Conservation (phyloP, 768 basidiomycete genomes). For the Tylopilus subfusipes region DNA sequence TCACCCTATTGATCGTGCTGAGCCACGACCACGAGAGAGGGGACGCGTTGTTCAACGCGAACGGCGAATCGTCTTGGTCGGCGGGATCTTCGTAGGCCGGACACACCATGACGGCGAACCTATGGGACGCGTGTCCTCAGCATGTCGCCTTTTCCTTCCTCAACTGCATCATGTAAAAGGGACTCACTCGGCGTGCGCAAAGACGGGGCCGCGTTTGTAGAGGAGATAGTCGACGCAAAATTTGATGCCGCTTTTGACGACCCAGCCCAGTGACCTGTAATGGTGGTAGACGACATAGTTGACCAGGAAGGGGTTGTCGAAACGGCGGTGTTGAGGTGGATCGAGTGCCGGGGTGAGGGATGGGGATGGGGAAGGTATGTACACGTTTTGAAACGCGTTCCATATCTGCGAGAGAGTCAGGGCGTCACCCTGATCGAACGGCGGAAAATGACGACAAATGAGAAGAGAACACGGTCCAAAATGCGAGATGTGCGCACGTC, state of each 20-base stretch:
- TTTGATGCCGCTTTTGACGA: conserved; percentile 92
- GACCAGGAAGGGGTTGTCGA: conserved; percentile 91
- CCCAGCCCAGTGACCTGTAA: conserved; percentile 95
- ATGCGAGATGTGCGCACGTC: conserved; percentile 47
- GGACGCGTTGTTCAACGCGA: conserved; percentile 58
- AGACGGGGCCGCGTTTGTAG: conserved; percentile 93
- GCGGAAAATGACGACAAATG: background rate
- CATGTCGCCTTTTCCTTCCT: background rate
- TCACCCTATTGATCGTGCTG: conserved; percentile 94
- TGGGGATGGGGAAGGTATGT: conserved; percentile 41
- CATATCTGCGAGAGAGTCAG: conserved; percentile 60
- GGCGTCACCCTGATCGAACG: conserved; percentile 42
- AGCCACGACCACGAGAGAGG: conserved; percentile 95
- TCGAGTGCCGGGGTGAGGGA: conserved; percentile 28
- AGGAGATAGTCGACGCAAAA: conserved; percentile 95
- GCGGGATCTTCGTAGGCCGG: conserved; percentile 84
- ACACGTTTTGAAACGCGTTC: conserved; percentile 56
- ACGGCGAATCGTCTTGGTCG: conserved; percentile 64
- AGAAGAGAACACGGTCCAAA: background rate
- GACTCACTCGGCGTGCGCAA: conserved; percentile 90
- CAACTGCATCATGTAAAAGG: background rate
- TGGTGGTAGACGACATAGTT: conserved; percentile 92
- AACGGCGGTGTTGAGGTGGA: conserved; percentile 38
- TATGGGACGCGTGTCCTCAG: conserved; percentile 31
- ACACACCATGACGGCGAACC: conserved; percentile 87